Percentiles rank a stretch among this genome's conserved stretches.
Conservation (phyloP, 1,284 basidiomycete genomes). For the Cryptococcus sp. region DNA sequence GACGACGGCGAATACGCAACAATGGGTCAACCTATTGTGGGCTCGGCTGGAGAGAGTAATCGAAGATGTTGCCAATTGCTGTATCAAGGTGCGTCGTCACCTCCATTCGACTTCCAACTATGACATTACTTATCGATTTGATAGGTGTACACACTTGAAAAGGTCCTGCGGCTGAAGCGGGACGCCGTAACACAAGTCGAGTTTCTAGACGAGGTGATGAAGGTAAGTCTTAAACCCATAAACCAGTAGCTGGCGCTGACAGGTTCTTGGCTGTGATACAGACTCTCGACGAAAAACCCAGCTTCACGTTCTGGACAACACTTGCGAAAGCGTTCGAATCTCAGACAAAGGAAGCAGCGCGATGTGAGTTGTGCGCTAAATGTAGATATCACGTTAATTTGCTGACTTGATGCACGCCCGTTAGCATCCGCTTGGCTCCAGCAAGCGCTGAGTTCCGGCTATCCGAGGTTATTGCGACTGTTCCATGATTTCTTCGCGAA, state of each 20-base stretch:
- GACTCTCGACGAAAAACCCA: slow-evolving; percentile 86
- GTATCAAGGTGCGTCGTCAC: slow-evolving; percentile 68
- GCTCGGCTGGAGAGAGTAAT: slow-evolving; percentile 75
- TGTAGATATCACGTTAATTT: slow-evolving; percentile 1
- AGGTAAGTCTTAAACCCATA: slow-evolving; percentile 57
- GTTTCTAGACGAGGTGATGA: slow-evolving; percentile 90
- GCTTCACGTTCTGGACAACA: slow-evolving; percentile 85
- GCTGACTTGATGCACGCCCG: slow-evolving; percentile 2
- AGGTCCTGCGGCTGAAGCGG: slow-evolving; percentile 84
- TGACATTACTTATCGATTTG: neutral
- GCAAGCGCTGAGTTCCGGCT: slow-evolving; percentile 79
- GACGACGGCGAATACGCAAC: slow-evolving; percentile 74
- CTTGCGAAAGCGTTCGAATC: slow-evolving; percentile 77
- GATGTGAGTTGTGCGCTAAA: slow-evolving; percentile 57
- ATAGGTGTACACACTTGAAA: slow-evolving; percentile 90
- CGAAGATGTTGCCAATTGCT: slow-evolving; percentile 85
- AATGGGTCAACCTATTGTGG: slow-evolving; percentile 83
- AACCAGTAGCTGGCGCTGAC: neutral
- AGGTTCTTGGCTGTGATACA: slow-evolving; percentile 39
- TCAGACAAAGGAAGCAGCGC: slow-evolving; percentile 71
- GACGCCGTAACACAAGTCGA: slow-evolving; percentile 72
- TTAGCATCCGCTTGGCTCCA: slow-evolving; percentile 65
- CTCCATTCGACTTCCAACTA: no score
- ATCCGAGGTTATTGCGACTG: slow-evolving; percentile 79
- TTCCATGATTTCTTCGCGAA: slow-evolving; percentile 96